Conservation (phyloP, 1,284 basidiomycete species). For the Leccinum fuscescens region DNA sequence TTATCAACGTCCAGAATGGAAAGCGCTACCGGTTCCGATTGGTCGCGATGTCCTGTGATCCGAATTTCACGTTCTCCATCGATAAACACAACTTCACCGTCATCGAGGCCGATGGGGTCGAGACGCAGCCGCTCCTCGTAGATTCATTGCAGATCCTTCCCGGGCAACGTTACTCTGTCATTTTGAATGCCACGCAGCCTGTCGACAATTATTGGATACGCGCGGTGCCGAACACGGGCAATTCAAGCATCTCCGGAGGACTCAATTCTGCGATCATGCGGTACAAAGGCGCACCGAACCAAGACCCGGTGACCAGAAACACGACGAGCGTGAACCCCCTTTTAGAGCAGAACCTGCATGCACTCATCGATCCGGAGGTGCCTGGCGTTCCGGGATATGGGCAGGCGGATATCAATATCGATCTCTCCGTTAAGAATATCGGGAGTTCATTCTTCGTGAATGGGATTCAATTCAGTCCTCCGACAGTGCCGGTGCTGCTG, state of each 20-base stretch:
- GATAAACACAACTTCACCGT: constrained; percentile 39
- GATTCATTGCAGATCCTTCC: constrained; percentile 33
- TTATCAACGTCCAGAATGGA: constrained; percentile 33
- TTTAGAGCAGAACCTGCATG: constrained; percentile 34
- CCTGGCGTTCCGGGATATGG: constrained; percentile 32
- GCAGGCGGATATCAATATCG: constrained; percentile 31
- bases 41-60: constrained; percentile 40
- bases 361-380: constrained; percentile 34
- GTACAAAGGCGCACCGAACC: constrained; percentile 44
- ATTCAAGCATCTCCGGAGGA: constrained; percentile 34
- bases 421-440: constrained; percentile 17
- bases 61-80: constrained; percentile 40
- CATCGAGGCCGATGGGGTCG: constrained; percentile 42
- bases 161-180: constrained; percentile 41
- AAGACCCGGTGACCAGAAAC: constrained; percentile 40
- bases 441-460: constrained; percentile 25
- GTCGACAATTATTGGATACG: constrained; percentile 41
- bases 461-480: constrained; percentile 24
- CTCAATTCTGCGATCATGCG: constrained; percentile 53
- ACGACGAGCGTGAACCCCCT: constrained; percentile 26
- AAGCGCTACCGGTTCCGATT: constrained; percentile 44
- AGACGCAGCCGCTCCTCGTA: constrained; percentile 31
- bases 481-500: constrained; percentile 34
- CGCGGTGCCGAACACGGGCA: constrained; percentile 16
- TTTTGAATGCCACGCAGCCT: constrained; percentile 37